These are phyloP conservation scores for Huntiella abstrusa DNA, from an alignment of 2,329 filamentous ascomycete species.

Conservation along the genomic window DNA sequence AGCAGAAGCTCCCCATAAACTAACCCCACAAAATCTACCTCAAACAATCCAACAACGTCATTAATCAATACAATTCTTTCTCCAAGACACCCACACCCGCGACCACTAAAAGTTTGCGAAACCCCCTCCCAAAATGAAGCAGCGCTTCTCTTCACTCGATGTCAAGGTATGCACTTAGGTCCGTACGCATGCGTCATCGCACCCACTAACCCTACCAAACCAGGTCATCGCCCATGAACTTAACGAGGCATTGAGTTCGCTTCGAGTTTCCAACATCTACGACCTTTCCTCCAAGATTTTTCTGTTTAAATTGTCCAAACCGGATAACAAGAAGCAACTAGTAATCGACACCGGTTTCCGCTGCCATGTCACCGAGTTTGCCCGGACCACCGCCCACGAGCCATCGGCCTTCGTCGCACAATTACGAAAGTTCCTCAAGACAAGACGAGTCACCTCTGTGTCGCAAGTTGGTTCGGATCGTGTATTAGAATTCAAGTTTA, in stretches of 20 bases:
- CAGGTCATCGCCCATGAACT: conserved; percentile 93
- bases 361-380: conserved; percentile 82
- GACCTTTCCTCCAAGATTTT: conserved; percentile 92
- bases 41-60: no score
- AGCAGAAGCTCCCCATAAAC: no score
- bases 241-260: conserved; percentile 49
- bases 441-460: conserved; percentile 62
- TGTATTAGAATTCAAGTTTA: conserved; percentile 82
- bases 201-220: conserved; percentile 5
- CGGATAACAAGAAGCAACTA: conserved; percentile 72
- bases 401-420: conserved; percentile 74
- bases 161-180: conserved; percentile 35
- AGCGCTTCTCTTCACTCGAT: conserved; percentile 61
- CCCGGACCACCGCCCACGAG: conserved; percentile 63
- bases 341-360: conserved; percentile 91
- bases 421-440: conserved; percentile 75
- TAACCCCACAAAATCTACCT: no score
- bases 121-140: conserved; percentile 41
- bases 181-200: not conserved
- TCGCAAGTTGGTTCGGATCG: conserved; percentile 81
- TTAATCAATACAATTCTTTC: no score
- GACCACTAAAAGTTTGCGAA: not conserved
- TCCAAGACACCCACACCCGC: no score
- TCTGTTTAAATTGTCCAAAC: conserved; percentile 84
- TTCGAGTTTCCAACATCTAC: conserved; percentile 86